A percentile compares a stretch with the other conserved stretches of the same genome.
Conservation (phyloP, 495 filamentous ascomycete genomes). For the Tuber umbilicatum region DNA sequence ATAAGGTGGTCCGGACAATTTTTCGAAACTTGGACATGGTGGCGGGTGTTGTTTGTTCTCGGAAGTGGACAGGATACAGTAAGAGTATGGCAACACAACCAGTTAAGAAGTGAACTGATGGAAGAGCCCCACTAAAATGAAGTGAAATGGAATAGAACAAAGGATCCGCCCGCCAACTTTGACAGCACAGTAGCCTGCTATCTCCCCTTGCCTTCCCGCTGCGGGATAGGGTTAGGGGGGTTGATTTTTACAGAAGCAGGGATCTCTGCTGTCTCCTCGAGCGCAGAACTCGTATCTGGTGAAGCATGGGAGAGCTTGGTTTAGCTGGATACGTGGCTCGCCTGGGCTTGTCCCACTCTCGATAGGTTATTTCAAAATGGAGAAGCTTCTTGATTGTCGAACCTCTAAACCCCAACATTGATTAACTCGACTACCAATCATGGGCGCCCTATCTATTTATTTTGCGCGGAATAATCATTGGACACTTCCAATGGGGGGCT, state of each 20-base stretch:
- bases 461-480: not conserved
- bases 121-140: not conserved
- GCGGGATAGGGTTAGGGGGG: not conserved
- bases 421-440: not conserved
- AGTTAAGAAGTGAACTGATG: not conserved
- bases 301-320: not conserved
- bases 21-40: not conserved
- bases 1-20: not conserved
- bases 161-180: not conserved
- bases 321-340: not conserved
- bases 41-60: not conserved
- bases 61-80: not conserved
- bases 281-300: not conserved
- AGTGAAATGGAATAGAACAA: not conserved
- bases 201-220: not conserved
- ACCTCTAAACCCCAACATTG: not conserved
- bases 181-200: not conserved
- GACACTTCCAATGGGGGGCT: not conserved
- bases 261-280: not conserved
- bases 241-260: not conserved
- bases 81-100: not conserved
- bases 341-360: not conserved
- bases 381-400: not conserved
- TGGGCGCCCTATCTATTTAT: not conserved
- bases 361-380: not conserved